Conservation (phyloP, 106 monocot genomes). For the Dactylorhiza incarnata region DNA sequence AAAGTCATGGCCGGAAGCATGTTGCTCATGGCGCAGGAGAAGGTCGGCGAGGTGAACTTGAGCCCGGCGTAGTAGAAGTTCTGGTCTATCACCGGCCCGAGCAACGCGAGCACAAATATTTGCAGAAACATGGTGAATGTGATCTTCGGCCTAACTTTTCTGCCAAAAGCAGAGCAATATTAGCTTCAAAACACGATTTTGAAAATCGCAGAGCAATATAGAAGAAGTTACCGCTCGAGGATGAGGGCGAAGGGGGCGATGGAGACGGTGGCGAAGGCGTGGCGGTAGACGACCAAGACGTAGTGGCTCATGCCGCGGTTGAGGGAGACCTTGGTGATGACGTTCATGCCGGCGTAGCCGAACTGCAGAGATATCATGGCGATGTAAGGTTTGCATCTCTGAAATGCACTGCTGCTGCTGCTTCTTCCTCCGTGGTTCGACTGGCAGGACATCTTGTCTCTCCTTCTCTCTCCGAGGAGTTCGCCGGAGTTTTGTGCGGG, state of each 20-base stretch:
- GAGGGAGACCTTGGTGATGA: constrained; percentile 68
- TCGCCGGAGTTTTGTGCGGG: no score
- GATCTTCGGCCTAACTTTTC: constrained; percentile 63
- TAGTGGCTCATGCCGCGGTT: constrained; percentile 79
- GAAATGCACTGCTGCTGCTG: neutral
- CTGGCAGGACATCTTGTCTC: neutral
- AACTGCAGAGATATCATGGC: constrained; percentile 67
- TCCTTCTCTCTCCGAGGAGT: no score
- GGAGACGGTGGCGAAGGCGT: constrained; percentile 71
- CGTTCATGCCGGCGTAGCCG: constrained; percentile 80
- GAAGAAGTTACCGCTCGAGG: constrained; percentile 40
- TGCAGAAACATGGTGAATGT: constrained; percentile 58
- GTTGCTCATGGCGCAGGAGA: constrained; percentile 82
- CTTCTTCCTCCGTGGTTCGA: neutral
- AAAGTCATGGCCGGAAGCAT: constrained; percentile 82
- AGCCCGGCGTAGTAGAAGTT: constrained; percentile 77
- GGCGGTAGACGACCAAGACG: constrained; percentile 72
- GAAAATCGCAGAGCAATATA: neutral
- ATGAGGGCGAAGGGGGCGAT: constrained; percentile 70
- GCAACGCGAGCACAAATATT: constrained; percentile 51
- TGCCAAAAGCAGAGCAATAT: constrained; percentile 1
- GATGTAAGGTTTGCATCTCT: constrained; percentile 41
- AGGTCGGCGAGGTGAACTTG: constrained; percentile 65
- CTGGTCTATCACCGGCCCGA: constrained; percentile 77
- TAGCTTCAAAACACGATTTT: no score